phyloP scores from a whole-genome alignment of 805 yeast species.

The Lipomyces spencermartinsiae region DNA sequence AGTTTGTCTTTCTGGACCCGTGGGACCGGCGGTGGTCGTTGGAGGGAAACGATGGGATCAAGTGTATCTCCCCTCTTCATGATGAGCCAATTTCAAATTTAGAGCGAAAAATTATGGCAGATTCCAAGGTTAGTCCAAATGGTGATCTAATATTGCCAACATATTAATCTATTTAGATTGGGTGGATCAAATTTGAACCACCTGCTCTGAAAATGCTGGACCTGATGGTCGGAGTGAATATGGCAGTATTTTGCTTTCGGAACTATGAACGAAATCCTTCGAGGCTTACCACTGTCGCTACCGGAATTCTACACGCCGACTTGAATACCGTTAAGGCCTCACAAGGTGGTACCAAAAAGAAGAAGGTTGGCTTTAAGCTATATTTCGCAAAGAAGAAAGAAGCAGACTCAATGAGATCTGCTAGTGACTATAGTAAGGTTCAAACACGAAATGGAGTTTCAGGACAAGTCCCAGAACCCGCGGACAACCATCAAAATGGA shows the following conservation, averaged over 20 bases:
- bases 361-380: constrained; percentile 12
- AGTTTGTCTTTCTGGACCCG: constrained; percentile 31
- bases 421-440: background rate
- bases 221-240: constrained; percentile 31
- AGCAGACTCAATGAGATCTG: background rate
- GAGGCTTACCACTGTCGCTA: constrained; percentile 25
- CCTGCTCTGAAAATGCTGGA: constrained; percentile 35
- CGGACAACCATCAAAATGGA: background rate
- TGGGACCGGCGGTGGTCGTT: constrained; percentile 28
- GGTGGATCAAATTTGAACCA: constrained; percentile 25
- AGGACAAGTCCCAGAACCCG: background rate
- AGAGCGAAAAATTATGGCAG: constrained; percentile 16
- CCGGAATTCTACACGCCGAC: constrained; percentile 21
- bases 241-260: constrained; percentile 31
- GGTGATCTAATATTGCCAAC: background rate
- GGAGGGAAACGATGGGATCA: constrained; percentile 25
- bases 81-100: constrained; percentile 16
- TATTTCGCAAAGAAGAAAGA: constrained; percentile 8
- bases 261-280: constrained; percentile 25
- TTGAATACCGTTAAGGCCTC: background rate
- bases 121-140: constrained; percentile 15
- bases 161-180: constrained; percentile 15
- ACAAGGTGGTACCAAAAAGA: background rate
- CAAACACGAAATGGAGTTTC: background rate
- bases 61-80: background rate